Evolutionary conservation across 2,329 filamentous ascomycete species (phyloP).

Genomic region (Exophiala mesophila): DNA sequence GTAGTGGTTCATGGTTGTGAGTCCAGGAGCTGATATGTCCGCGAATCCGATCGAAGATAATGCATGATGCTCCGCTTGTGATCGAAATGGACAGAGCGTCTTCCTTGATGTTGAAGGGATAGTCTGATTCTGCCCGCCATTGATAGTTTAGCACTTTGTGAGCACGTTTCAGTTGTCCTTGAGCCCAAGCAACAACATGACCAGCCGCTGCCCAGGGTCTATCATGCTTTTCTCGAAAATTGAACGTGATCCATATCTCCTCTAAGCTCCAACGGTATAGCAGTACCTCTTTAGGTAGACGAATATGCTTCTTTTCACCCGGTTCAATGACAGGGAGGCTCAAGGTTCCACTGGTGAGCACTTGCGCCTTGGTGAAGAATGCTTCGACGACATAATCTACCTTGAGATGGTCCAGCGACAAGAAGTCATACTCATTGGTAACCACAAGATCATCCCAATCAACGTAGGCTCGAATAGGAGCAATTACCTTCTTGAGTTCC

Average conservation of each 20-base stretch:
- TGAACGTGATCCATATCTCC: constrained; percentile 19
- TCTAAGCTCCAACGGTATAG: not conserved
- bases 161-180: constrained; percentile 1
- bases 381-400: constrained; percentile 41
- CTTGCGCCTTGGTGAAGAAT: constrained; percentile 33
- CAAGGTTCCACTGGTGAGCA: constrained; percentile 13
- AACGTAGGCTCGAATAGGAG: constrained; percentile 52
- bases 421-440: constrained; percentile 20
- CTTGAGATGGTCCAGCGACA: constrained; percentile 15
- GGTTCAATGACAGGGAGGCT: constrained; percentile 6
- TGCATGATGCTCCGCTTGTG: not conserved
- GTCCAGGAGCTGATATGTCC: constrained; percentile 11
- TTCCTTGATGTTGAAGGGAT: constrained; percentile 12
- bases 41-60: constrained; percentile 13
- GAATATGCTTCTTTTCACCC: constrained; percentile 28
- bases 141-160: not conserved
- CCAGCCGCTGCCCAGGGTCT: constrained; percentile 20
- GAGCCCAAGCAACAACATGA: constrained; percentile 20
- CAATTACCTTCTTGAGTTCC: constrained; percentile 55
- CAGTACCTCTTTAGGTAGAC: constrained; percentile 13
- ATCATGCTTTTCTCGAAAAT: constrained; percentile 12
- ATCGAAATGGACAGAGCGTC: constrained; percentile 4
- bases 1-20: constrained; percentile 3
- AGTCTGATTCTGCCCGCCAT: not conserved
- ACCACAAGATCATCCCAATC: constrained; percentile 37